Evolutionary conservation across 2,329 filamentous ascomycete species (phyloP), one percentile per base, ranked within the genome.

Genomic region (Clonostachys rhizophaga): DNA sequence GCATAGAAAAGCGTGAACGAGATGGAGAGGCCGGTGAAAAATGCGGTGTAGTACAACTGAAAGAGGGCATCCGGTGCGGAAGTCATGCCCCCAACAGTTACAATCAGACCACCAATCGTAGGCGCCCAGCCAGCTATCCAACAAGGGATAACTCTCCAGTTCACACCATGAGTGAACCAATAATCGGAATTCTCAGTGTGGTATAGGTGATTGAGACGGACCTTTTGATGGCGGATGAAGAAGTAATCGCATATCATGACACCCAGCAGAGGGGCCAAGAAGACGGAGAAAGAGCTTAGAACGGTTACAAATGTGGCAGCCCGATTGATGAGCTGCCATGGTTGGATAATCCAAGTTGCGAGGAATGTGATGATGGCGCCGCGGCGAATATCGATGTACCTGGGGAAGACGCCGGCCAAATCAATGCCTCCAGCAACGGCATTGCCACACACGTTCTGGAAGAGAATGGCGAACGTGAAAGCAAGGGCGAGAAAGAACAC

Each of bases 41-140:
- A 75, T 0, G 72, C 69, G 59, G 71, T 68, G 48, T 69, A 74
- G 51, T 75, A 75, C 16, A 75, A 51, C 52, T 75, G 59, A n/a
- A 65, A 65, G 35, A 73, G 50, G 5, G 57, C 58, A 33, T 58
- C 58, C 5, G 69, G 61, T 5, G 68, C 66, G 46, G 57, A 40
- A 16, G 20, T 37, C 18, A 51, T 49, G 6, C 34, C 39, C 17
- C 47, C 49, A 13, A 54, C 55, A 11, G 45, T 57, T 14, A 51
- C 50, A 36, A 61, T 54, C 46, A 61, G 53, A 3, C 58, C 58
- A 0, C 54, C 54, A 46, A 61, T 55, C 7, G 54, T 53, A 3
- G 61, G 61, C 5, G 58, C 55, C 53, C 63, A 64, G 13, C 62
- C 62, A 12, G 56, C 50, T 9, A 63, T 56, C 51, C 59, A 68